Base-by-base conservation (phyloP, 83 land plant species). In the Thuja plicata region DNA sequence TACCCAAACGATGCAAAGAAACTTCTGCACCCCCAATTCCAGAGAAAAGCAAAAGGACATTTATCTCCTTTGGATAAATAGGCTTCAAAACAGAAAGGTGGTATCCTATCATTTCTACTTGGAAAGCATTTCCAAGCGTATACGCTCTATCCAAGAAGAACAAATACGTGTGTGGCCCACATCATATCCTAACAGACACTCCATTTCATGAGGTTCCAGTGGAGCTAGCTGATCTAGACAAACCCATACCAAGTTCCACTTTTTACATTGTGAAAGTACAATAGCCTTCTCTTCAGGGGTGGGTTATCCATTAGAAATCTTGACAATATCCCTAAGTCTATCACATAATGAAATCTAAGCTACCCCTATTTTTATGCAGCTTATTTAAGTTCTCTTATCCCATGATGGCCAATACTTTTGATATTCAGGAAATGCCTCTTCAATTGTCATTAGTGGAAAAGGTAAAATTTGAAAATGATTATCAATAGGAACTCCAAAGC, bases 371-470 rank as follows among this genome's bases (percentile, higher is more conserved):
- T 90, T 92, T 32, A 97, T 84, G 88, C 97, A 97, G 38, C 95
- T 91, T 40, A 96, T 87, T 54, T 94, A 91, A 3, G 55, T 88
- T 86, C 97, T 89, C 9, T 73, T 38, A 71, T 96, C 97, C 97
- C 97, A 96, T 3, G 90, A 50, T 55, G 97, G 97, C 95, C 96
- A 94, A 90, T 94, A 96, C 27, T 88, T 78, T 38, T 45, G 78
- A 32, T 94, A 91, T 16, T 66, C 40, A 7, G 97, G 96, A 62
- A 94, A 87, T 24, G 95, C 91, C 84, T 95, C 95, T 34, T 82
- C 74, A 70, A 96, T 93, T 40, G 94, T 92, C 81, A 86, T n/a
- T n/a, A n/a, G n/a, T n/a, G n/a, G n/a, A n/a, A n/a, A n/a, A n/a
- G n/a, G n/a, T n/a, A n/a, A n/a, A n/a, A n/a, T n/a, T n/a, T n/a